Evolutionary conservation across 164 flowering plant species (phyloP), one percentile per base, ranked within the genome.

Genomic region (Sextonia rubra): DNA sequence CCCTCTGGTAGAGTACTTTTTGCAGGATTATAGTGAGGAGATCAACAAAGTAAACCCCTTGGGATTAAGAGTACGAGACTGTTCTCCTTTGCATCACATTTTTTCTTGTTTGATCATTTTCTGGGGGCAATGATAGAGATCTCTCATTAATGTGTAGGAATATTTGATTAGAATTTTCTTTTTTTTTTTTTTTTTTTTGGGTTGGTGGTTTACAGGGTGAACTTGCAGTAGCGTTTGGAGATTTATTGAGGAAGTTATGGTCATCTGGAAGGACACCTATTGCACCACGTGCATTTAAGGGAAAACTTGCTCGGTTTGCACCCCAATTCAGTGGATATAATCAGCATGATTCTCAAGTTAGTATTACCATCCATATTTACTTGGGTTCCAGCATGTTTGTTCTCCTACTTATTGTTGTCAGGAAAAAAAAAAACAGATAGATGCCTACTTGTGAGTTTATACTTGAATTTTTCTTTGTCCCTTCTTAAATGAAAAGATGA

Each of bases 321-420:
- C 97, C 99, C 6, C 98, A 96, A 77, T 96, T 96, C 80, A 93
- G 97, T 81, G 99, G 97, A 18, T 93, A 91, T 82, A 92, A 89
- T 68, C 99, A 96, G 82, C 99, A 93, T 81, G 99, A 96, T 88
- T 93, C 99, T 73, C 98, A 96, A 78, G 99, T 96, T 71, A 77
- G 90, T 85, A 66, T 22, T 66, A 23, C 64, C 64, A 18, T 60
- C 12, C 25, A 60, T 20, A 60, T 20, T 60, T 18, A 22, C 12
- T 12, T 60, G 22, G 24, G 24, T 60, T 60, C 60, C 44, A 37
- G 44, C 8, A 1, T 37, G 1, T 37, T 37, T 7, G n/a, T 9
- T 37, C 44, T 37, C 2, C 44, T 37, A 37, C 44, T 7, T 37
- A 37, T 37, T 32, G 44, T 32, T 32, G 44, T 32, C 44, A 32